Evolutionary conservation across 352 stramenopile genomes (phyloP).

Genomic region (Phytopythium delawarense): DNA sequence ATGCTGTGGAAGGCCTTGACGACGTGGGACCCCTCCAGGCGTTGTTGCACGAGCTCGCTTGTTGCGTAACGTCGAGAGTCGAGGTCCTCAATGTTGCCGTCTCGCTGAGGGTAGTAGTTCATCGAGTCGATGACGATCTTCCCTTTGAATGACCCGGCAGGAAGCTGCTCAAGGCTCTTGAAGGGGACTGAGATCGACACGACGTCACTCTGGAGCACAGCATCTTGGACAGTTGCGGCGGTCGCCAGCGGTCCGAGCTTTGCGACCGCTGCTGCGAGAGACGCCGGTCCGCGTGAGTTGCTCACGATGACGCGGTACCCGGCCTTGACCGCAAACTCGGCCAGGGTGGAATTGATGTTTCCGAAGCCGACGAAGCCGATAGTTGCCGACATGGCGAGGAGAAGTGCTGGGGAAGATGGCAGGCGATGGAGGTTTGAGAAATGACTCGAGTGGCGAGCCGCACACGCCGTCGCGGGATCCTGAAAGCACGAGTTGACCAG

Average conservation of each 20-base stretch:
- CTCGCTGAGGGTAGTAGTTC: background rate
- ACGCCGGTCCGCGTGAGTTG: background rate
- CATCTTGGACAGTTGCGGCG: background rate
- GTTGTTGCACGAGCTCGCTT: background rate
- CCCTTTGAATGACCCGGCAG: background rate
- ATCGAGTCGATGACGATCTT: background rate
- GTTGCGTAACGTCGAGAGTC: background rate
- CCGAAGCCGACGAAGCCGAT: conserved; percentile 1
- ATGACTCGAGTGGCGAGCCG: background rate
- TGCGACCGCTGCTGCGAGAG: background rate
- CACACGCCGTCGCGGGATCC: too few species aligned
- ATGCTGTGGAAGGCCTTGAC: background rate
- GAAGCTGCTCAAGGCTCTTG: background rate
- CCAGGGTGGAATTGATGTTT: background rate
- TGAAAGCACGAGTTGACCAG: too few species aligned
- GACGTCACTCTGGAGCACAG: background rate
- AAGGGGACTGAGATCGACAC: background rate
- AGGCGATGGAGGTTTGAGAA: background rate
- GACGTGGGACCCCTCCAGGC: background rate
- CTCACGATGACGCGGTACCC: background rate
- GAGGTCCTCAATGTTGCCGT: background rate
- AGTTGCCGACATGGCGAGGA: background rate
- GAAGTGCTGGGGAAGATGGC: background rate
- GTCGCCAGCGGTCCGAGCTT: background rate
- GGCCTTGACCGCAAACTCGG: background rate